Conservation (phyloP, 371 early-diverging fungal genomes). For the Mortierella sp. region DNA sequence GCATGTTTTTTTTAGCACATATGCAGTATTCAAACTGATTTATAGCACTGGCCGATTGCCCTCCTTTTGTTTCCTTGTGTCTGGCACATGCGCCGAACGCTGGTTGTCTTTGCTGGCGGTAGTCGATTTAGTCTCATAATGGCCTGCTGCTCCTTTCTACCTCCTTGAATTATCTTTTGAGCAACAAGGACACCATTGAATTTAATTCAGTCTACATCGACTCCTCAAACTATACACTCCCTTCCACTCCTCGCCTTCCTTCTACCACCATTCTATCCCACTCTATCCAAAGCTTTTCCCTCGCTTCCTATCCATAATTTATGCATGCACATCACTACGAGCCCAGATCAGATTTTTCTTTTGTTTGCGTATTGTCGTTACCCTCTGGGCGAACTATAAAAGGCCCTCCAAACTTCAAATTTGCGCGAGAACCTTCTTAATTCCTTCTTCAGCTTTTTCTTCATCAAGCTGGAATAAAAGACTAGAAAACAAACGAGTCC, state of each 20-base stretch:
- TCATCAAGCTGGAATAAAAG: no score
- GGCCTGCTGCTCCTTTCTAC: constrained; percentile 3
- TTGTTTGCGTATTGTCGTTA: neutral
- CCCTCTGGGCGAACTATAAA: constrained; percentile 2
- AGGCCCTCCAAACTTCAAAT: neutral
- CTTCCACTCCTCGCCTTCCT: neutral
- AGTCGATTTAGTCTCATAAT: neutral
- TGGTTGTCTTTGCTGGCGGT: neutral
- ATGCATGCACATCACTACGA: constrained; percentile 5
- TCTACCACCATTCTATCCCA: neutral
- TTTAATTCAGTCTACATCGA: neutral
- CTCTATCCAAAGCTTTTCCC: neutral
- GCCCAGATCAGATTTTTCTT: neutral
- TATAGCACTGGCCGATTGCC: neutral
- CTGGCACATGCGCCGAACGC: neutral
- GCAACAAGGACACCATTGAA: neutral
- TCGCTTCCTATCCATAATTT: constrained; percentile 14
- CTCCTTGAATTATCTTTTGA: neutral
- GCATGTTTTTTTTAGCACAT: no score
- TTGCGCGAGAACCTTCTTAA: neutral
- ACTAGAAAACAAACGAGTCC: no score
- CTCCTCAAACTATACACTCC: constrained; percentile 2
- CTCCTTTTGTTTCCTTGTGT: neutral
- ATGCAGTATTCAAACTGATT: no score
- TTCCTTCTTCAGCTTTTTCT: neutral